Base-by-base conservation (phyloP, 2,329 filamentous ascomycete genomes). In the Colletotrichum sp. region DNA sequence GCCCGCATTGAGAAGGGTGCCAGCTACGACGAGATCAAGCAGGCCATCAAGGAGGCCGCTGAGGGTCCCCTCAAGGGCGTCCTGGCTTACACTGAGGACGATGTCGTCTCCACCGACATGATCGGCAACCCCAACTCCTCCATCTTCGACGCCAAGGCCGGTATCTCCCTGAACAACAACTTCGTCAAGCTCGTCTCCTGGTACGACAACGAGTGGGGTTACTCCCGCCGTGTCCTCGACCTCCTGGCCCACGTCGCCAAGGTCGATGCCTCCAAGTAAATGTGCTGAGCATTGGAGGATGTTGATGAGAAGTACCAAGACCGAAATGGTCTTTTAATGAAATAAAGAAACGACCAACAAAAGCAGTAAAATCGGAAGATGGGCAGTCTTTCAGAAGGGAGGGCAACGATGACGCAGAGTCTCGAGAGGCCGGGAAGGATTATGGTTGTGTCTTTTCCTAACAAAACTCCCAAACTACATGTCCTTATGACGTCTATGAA, bases 191-290 rank as follows among this genome's bases (percentile, higher is more conserved):
- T 99, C 78, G 94, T 98, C 86, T 93, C 93, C 83, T 99, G 96
- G 97, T 98, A 98, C 90, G 96, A 98, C 92, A 99, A 99, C 92
- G 96, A 99, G 93, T 98, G 96, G 96, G 97, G 96, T 85, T 99
- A 99, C 94, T 98, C 95, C 88, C 96, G 96, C 90, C 97, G 95
- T 93, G 95, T 96, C 83, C 90, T 96, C 81, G 95, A 97, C 89
- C 94, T 97, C 83, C 85, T 92, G 86, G 90, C 91, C 88, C 94
- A 96, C 91, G 91, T 96, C 83, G 90, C 94, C 87, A 95, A 95
- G 91, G 93, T 94, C 79, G 95, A 96, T 83, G 90, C 84, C 83
- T 84, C 86, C 85, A 88, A 91, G 82, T 90, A 88, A 85, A 84
- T 77, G 60, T 74, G 82, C 80, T 79, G 21, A 52, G 64, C 74